Percentiles rank a stretch among this genome's conserved stretches.
These are phyloP conservation scores for Saccharomyces hybrid DNA, from an alignment of 1,139 yeast species.

Conservation along the genomic window DNA sequence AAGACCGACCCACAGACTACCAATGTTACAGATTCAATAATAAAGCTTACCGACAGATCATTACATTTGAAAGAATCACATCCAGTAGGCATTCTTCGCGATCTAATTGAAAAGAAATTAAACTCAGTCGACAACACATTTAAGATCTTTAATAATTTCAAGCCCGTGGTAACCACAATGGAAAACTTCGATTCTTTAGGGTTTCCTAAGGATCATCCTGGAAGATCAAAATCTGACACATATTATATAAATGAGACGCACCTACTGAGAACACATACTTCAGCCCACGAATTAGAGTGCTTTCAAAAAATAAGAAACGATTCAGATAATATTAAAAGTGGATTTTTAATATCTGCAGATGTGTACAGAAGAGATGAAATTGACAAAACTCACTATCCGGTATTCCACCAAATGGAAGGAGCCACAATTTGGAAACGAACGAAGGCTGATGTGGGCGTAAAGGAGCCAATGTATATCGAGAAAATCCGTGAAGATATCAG, in stretches of 20 bases:
- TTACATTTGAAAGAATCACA: constrained; percentile 69
- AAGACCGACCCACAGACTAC: constrained; percentile 66
- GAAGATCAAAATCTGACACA: constrained; percentile 86
- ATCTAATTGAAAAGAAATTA: constrained; percentile 63
- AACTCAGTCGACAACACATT: constrained; percentile 64
- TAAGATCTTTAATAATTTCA: constrained; percentile 55
- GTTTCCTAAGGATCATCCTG: constrained; percentile 88
- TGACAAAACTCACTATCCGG: constrained; percentile 94
- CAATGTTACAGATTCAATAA: constrained; percentile 70
- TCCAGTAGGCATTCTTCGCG: constrained; percentile 81
- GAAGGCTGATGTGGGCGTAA: constrained; percentile 2
- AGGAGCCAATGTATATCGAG: constrained; percentile 19
- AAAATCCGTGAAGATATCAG: constrained; percentile 31
- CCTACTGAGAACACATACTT: constrained; percentile 84
- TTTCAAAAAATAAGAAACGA: constrained; percentile 34
- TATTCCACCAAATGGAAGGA: constrained; percentile 97
- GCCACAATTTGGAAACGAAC: constrained; percentile 72
- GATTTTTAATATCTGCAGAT: constrained; percentile 89
- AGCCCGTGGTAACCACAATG: constrained; percentile 72
- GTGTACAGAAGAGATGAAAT: constrained; percentile 94
- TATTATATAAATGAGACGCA: constrained; percentile 71
- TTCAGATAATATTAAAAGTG: constrained; percentile 58
- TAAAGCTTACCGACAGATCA: constrained; percentile 60
- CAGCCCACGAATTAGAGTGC: constrained; percentile 91
- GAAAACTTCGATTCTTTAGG: constrained; percentile 90